Evolutionary conservation across 1,284 basidiomycete species (phyloP), one percentile per base, ranked within the genome.

Genomic region (Cryptococcus hybrid): DNA sequence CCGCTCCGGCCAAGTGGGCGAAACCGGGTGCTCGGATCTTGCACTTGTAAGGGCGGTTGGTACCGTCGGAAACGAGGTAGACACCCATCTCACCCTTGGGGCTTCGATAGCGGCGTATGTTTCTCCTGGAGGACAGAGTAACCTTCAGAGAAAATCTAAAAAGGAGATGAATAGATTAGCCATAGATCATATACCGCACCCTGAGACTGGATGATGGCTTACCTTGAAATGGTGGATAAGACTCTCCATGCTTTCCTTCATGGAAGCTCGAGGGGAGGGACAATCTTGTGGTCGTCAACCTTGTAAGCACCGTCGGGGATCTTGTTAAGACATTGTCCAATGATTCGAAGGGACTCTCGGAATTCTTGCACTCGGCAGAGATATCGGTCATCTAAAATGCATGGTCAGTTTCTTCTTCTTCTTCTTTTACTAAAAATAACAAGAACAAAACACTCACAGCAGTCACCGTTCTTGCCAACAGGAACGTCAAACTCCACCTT

Each of bases 221-320:
- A 84, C 88, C 84, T 98, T 98, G 83, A 99, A 99, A 82, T 99
- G 95, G 79, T 98, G 94, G 70, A 98, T 97, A 63, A 97, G 84
- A 11, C 89, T 87, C 80, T 97, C 92, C 94, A 98, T 98, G 78
- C 87, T 91, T 82, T 99, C 95, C 82, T 99, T 99, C 96, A 99
- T 99, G 52, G 87, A 88, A 1, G 95, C 93, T 62, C 95, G 86
- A 15, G 96, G 93, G 95, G 96, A n/a, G 95, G 92, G 1, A 90
- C 88, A 61, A 98, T 87, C 81, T 98, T 99, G 82, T 97, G 89
- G 81, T 98, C 95, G 74, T 99, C 95, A 37, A 97, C 86, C 81
- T 95, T 98, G 82, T 93, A 80, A 48, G 86, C 92, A 49, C 95
- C 95, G 4, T 87, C 83, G 3, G 95, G 91, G 82, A 99, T 99